Evolutionary conservation across 2,329 filamentous ascomycete genomes (phyloP).

Genomic region (Aspergillus sp.): DNA sequence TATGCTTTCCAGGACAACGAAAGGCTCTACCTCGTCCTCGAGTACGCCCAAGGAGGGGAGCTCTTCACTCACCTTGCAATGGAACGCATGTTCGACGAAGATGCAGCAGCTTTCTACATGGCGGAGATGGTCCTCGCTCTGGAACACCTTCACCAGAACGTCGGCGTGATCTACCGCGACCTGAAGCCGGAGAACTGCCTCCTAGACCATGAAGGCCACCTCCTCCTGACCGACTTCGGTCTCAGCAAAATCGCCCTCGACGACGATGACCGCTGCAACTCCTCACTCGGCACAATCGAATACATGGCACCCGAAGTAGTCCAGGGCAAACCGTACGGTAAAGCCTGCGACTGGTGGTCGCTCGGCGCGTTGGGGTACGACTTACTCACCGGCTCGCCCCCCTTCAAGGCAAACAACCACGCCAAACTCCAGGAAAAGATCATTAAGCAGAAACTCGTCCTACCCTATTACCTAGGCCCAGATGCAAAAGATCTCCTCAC

Average conservation of each 20-base stretch:
- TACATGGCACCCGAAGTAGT: constrained; percentile 99
- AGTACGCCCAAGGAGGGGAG: constrained; percentile 96
- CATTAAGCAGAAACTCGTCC: constrained; percentile 80
- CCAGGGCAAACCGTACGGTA: constrained; percentile 82
- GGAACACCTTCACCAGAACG: constrained; percentile 84
- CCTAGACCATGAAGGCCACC: constrained; percentile 84
- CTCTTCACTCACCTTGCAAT: constrained; percentile 92
- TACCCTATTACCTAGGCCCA: constrained; percentile 87
- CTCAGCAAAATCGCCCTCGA: constrained; percentile 90
- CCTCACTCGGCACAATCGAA: constrained; percentile 89
- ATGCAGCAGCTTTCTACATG: constrained; percentile 94
- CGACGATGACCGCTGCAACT: constrained; percentile 71
- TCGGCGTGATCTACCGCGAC: constrained; percentile 95
- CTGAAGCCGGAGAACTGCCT: constrained; percentile 98
- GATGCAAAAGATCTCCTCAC: constrained; percentile 95
- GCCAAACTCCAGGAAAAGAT: constrained; percentile 97
- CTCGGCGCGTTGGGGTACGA: constrained; percentile 91
- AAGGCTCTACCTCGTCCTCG: constrained; percentile 94
- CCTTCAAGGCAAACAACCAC: constrained; percentile 87
- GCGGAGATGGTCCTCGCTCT: constrained; percentile 95
- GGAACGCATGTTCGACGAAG: constrained; percentile 92
- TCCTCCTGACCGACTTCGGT: constrained; percentile 94
- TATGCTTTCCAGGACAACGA: constrained; percentile 98
- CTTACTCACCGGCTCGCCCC: constrained; percentile 85
- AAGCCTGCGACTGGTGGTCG: constrained; percentile 98